Conservation (phyloP, 1,139 yeast genomes). For the Candida sanyaensis region DNA sequence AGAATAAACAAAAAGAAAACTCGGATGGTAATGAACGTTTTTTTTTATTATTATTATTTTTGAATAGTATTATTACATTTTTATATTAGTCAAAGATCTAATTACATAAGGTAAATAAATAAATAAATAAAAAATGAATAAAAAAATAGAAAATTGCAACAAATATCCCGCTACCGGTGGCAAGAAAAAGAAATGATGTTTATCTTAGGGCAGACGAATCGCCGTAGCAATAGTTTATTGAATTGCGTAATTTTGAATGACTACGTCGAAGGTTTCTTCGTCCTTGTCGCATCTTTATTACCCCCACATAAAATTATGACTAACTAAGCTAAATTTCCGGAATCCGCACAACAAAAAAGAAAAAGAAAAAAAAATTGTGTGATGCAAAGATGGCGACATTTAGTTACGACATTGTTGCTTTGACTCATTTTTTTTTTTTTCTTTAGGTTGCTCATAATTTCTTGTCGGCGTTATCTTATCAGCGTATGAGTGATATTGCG, state of each 20-base stretch:
- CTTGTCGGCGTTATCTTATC: not conserved
- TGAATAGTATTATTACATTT: too few species aligned
- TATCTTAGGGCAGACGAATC: too few species aligned
- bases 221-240: too few species aligned
- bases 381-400: too few species aligned
- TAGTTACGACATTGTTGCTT: too few species aligned
- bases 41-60: constrained; percentile 2
- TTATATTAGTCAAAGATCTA: not conserved
- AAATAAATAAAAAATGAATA: not conserved
- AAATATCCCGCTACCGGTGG: not conserved
- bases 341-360: too few species aligned
- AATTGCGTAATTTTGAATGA: too few species aligned
- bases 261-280: too few species aligned
- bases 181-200: not conserved
- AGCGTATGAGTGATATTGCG: not conserved
- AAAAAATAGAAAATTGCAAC: not conserved
- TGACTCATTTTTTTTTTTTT: not conserved
- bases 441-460: not conserved
- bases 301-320: too few species aligned
- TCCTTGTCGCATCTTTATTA: too few species aligned
- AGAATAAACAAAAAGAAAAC: constrained; percentile 3
- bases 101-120: not conserved
- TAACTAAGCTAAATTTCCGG: too few species aligned
- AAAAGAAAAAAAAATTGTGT: too few species aligned
- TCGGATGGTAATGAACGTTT: not conserved